Evolutionary conservation across 148 eudicot genomes (phyloP).

Genomic region (Amaranthus palmeri): DNA sequence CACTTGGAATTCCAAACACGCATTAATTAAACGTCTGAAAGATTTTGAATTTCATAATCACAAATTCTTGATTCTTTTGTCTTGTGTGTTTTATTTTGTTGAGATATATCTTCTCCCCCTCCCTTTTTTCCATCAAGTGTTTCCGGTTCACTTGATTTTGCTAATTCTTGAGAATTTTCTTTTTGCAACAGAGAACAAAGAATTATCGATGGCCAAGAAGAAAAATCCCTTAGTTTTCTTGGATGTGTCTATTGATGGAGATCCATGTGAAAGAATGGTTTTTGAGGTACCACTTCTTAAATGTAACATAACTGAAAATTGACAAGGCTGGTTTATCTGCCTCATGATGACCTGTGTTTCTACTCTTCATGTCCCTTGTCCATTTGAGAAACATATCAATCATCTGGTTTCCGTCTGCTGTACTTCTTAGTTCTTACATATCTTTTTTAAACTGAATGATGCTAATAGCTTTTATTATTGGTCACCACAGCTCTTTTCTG

Average conservation of each 20-base stretch:
- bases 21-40: background rate
- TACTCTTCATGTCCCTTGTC: background rate
- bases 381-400: background rate
- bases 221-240: slow-evolving; percentile 57
- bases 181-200: slow-evolving; percentile 9
- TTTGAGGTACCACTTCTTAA: slow-evolving; percentile 56
- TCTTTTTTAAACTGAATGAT: background rate
- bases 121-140: background rate
- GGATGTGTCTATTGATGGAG: slow-evolving; percentile 88
- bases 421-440: background rate
- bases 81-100: background rate
- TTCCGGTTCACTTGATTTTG: background rate
- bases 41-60: too few species aligned
- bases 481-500: slow-evolving; percentile 60
- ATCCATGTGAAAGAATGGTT: slow-evolving; percentile 75
- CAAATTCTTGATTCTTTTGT: too few species aligned
- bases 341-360: background rate
- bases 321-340: background rate
- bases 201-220: slow-evolving; percentile 50
- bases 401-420: background rate
- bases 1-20: background rate
- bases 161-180: background rate
- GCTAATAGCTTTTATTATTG: background rate
- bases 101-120: background rate
- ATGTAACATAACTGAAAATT: background rate